A percentile compares a stretch with the other conserved stretches of the same genome.
These are phyloP conservation scores for Magnusiomyces tetraspermus DNA, from an alignment of 1,139 yeast genomes.

Conservation along the genomic window DNA sequence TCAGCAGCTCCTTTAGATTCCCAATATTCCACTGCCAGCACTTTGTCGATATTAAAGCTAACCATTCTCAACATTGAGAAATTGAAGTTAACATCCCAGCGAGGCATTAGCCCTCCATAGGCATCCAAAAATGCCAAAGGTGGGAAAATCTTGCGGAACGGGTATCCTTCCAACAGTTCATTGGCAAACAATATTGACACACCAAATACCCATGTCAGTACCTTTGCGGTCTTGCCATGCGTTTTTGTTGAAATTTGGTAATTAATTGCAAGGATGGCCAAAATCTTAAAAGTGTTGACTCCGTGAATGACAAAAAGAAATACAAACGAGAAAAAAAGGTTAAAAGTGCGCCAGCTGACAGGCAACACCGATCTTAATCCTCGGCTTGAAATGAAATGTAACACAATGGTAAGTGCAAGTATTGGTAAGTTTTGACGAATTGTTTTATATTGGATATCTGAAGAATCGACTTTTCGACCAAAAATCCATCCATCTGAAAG, in stretches of 20 bases:
- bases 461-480: conserved; percentile 47
- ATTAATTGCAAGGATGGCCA: conserved; percentile 47
- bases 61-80: conserved; percentile 77
- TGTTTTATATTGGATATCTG: conserved; percentile 81
- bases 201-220: conserved; percentile 65
- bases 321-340: conserved; percentile 57
- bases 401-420: conserved; percentile 43
- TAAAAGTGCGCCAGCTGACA: conserved; percentile 38
- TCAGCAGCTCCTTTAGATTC: neutral
- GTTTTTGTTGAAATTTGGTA: conserved; percentile 44
- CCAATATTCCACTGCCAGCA: conserved; percentile 15
- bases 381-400: conserved; percentile 48
- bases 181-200: conserved; percentile 66
- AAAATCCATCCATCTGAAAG: conserved; percentile 59
- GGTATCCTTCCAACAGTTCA: conserved; percentile 51
- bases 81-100: conserved; percentile 97
- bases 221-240: conserved; percentile 22
- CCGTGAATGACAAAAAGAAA: conserved; percentile 80
- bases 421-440: conserved; percentile 72
- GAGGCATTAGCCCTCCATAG: conserved; percentile 57
- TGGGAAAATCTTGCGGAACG: conserved; percentile 37
- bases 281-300: conserved; percentile 51
- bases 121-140: conserved; percentile 36
- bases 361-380: conserved; percentile 19
- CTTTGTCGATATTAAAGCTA: conserved; percentile 71